phyloP scores from a whole-genome alignment of 2,329 filamentous ascomycete genomes.

The Colletotrichum lindemuthianum region DNA sequence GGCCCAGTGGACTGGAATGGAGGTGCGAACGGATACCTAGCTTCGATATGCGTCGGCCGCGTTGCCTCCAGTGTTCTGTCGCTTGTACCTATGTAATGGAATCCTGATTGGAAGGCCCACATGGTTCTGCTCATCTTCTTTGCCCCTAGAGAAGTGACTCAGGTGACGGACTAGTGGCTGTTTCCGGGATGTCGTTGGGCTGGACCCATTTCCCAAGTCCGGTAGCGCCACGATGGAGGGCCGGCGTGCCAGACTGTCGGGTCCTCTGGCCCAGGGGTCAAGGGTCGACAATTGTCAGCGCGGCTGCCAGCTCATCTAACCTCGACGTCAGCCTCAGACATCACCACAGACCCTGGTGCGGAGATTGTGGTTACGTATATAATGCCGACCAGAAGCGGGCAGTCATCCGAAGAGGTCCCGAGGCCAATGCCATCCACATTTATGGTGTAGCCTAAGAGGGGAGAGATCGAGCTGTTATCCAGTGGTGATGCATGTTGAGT shows the following conservation, averaged over 20 bases:
- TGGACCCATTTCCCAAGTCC: slow-evolving; percentile 10
- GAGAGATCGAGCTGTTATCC: too few relatives aligned
- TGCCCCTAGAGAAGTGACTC: slow-evolving; percentile 23
- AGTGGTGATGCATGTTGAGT: too few relatives aligned
- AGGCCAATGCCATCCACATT: too few relatives aligned
- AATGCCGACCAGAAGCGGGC: slow-evolving; percentile 28
- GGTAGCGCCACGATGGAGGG: slow-evolving; percentile 8
- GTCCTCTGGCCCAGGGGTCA: slow-evolving; percentile 31
- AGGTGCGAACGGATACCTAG: background rate
- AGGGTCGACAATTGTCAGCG: slow-evolving; percentile 31
- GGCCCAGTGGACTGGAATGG: slow-evolving; percentile 16
- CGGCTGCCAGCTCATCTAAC: slow-evolving; percentile 28
- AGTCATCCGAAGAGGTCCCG: slow-evolving; percentile 10
- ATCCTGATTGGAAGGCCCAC: slow-evolving; percentile 9
- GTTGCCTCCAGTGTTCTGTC: slow-evolving; percentile 2
- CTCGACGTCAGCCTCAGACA: slow-evolving; percentile 34
- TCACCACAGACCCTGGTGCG: slow-evolving; percentile 18
- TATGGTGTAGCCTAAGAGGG: too few relatives aligned
- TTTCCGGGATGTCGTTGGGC: slow-evolving; percentile 24
- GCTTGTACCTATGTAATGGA: background rate
- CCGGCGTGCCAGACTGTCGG: slow-evolving; percentile 30
- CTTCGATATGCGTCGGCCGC: slow-evolving; percentile 1
- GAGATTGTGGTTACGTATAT: slow-evolving; percentile 17
- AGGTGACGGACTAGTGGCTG: slow-evolving; percentile 29
- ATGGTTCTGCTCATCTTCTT: slow-evolving; percentile 21